These are phyloP conservation scores for Nakazawaea sp. DNA, from an alignment of 805 yeast species.

Conservation along the genomic window DNA sequence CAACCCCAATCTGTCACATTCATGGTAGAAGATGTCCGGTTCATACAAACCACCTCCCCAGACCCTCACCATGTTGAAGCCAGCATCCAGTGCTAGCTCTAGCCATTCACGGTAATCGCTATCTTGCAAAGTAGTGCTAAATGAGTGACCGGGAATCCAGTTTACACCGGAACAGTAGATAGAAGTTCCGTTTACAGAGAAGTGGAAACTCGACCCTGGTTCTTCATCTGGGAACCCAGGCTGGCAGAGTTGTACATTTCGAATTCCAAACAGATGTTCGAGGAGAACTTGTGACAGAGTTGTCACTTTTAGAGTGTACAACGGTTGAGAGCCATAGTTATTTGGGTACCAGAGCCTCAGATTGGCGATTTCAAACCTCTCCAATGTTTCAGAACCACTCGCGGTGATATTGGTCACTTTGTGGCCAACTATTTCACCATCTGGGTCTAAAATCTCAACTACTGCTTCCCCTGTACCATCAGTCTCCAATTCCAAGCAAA, in stretches of 20 bases:
- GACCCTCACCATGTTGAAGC: constrained; percentile 37
- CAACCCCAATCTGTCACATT: constrained; percentile 36
- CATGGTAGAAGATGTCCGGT: constrained; percentile 31
- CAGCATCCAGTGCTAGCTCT: constrained; percentile 23
- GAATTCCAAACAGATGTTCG: constrained; percentile 28
- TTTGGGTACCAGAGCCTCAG: constrained; percentile 30
- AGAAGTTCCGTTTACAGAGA: constrained; percentile 32
- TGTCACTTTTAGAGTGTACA: constrained; percentile 21
- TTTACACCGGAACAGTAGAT: constrained; percentile 33
- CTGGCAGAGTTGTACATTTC: constrained; percentile 34
- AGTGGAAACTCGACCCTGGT: constrained; percentile 34
- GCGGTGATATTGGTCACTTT: background rate
- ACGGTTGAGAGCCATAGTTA: constrained; percentile 28
- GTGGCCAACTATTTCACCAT: background rate
- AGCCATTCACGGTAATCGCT: constrained; percentile 32
- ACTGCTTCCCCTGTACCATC: constrained; percentile 14
- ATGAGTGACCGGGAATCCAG: constrained; percentile 44
- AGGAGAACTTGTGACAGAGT: constrained; percentile 8
- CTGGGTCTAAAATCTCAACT: background rate
- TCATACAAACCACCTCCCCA: constrained; percentile 49
- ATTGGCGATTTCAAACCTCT: background rate
- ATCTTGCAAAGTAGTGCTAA: constrained; percentile 24
- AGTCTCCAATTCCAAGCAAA: background rate
- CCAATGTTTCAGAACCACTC: background rate
- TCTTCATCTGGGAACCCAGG: constrained; percentile 18